Evolutionary conservation across 805 yeast species (phyloP).

Genomic region (Helenozyma baotianmanensis): DNA sequence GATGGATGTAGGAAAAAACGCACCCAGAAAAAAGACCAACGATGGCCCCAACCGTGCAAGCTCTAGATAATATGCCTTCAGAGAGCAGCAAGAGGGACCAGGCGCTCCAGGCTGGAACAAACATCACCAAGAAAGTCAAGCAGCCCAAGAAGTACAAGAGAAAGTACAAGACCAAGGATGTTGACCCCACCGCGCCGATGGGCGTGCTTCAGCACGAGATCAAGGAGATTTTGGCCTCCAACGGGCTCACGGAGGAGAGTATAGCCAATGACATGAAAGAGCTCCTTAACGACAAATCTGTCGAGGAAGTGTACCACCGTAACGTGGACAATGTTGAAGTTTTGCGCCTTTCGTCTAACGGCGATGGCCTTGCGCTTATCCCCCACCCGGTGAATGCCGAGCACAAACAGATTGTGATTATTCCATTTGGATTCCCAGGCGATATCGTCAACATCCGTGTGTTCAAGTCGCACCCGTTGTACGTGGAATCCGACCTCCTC

Average conservation of each 20-base stretch:
- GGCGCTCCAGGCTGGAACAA: background rate
- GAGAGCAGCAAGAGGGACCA: slow-evolving; percentile 1
- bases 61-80: background rate
- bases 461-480: slow-evolving; percentile 71
- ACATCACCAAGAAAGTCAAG: slow-evolving; percentile 14
- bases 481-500: slow-evolving; percentile 71
- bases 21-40: background rate
- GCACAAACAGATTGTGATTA: slow-evolving; percentile 58
- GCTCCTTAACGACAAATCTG: slow-evolving; percentile 55
- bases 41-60: background rate
- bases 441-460: slow-evolving; percentile 69
- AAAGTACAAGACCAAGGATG: slow-evolving; percentile 56
- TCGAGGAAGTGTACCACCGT: slow-evolving; percentile 52
- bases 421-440: slow-evolving; percentile 89
- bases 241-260: slow-evolving; percentile 34
- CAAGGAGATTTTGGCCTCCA: slow-evolving; percentile 45
- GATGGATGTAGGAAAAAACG: slow-evolving; percentile 4
- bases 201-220: slow-evolving; percentile 80
- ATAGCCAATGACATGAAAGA: slow-evolving; percentile 62
- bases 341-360: slow-evolving; percentile 62
- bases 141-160: slow-evolving; percentile 30
- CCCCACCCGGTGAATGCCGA: slow-evolving; percentile 48
- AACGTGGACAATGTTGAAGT: slow-evolving; percentile 55
- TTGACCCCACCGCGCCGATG: slow-evolving; percentile 73
- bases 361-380: slow-evolving; percentile 79